Conservation (phyloP, 768 basidiomycete species). For the Mycena haematopus region DNA sequence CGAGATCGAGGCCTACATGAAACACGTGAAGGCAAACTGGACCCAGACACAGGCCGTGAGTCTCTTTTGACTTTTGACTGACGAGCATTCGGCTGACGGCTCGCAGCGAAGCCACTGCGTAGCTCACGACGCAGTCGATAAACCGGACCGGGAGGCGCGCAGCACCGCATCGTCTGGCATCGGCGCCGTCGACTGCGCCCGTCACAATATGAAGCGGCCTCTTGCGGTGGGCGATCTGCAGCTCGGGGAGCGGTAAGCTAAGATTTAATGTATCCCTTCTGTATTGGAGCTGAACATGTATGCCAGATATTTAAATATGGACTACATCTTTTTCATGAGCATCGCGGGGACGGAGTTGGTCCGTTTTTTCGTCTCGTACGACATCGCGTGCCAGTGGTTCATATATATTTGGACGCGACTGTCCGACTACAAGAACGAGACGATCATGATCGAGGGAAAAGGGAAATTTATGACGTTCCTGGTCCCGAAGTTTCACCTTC, state of each 20-base stretch:
- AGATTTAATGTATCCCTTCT: too few species aligned
- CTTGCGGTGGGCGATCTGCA: not conserved
- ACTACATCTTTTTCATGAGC: conserved; percentile 31
- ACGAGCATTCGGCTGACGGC: too few species aligned
- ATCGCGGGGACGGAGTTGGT: conserved; percentile 7
- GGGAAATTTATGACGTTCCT: conserved; percentile 19
- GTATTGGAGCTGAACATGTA: too few species aligned
- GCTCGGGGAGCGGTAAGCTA: conserved; percentile 39
- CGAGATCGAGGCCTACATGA: not conserved
- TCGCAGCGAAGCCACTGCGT: too few species aligned
- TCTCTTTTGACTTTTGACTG: too few species aligned
- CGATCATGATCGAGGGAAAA: too few species aligned
- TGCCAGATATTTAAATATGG: conserved; percentile 2
- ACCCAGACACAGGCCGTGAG: not conserved
- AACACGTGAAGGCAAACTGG: not conserved
- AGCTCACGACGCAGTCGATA: too few species aligned
- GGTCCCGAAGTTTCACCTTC: conserved; percentile 39
- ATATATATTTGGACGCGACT: not conserved
- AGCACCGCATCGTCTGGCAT: not conserved
- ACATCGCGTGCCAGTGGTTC: conserved; percentile 30
- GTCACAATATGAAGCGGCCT: conserved; percentile 10
- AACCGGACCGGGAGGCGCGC: conserved; percentile 23
- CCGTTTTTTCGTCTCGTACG: conserved; percentile 34
- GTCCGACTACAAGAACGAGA: too few species aligned
- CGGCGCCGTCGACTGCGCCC: not conserved